Conservation (phyloP, 768 basidiomycete genomes). For the Brasilioporus rufonigricans region DNA sequence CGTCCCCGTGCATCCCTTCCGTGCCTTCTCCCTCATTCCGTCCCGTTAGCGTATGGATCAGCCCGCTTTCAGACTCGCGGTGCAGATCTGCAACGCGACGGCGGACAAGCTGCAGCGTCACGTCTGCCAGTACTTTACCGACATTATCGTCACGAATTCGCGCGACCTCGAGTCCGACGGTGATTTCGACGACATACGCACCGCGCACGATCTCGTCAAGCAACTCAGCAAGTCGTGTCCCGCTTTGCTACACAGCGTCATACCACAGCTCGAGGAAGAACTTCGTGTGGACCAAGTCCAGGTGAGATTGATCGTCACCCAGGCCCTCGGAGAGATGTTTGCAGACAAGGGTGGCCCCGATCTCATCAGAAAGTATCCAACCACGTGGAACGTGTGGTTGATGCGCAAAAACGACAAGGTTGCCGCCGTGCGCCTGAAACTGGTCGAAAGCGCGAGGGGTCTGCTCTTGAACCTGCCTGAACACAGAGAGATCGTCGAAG, state of each 20-base stretch:
- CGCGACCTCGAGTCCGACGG: slow-evolving; percentile 53
- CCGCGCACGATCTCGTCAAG: slow-evolving; percentile 83
- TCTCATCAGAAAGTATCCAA: slow-evolving; percentile 74
- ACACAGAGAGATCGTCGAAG: slow-evolving; percentile 66
- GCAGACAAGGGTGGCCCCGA: slow-evolving; percentile 72
- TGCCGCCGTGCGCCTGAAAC: slow-evolving; percentile 66
- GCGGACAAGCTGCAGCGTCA: slow-evolving; percentile 86
- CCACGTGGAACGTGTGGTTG: slow-evolving; percentile 85
- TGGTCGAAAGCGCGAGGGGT: slow-evolving; percentile 67
- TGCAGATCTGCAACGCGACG: slow-evolving; percentile 79
- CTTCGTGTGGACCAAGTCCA: slow-evolving; percentile 71
- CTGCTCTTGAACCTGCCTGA: slow-evolving; percentile 68
- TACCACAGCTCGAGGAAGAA: slow-evolving; percentile 92
- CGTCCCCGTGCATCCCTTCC: slow-evolving; percentile 22
- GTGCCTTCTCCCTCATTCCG: slow-evolving; percentile 1
- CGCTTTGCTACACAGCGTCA: slow-evolving; percentile 79
- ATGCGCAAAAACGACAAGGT: slow-evolving; percentile 75
- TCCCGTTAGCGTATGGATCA: slow-evolving; percentile 58
- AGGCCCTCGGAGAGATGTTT: slow-evolving; percentile 89
- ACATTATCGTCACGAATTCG: slow-evolving; percentile 68
- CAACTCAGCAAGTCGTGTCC: slow-evolving; percentile 80
- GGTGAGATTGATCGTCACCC: slow-evolving; percentile 77
- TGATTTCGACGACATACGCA: slow-evolving; percentile 64
- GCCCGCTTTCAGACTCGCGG: slow-evolving; percentile 77
- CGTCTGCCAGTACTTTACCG: slow-evolving; percentile 90